phyloP scores from a whole-genome alignment of 116 monocot species.

The Dioscorea cayenensis region DNA sequence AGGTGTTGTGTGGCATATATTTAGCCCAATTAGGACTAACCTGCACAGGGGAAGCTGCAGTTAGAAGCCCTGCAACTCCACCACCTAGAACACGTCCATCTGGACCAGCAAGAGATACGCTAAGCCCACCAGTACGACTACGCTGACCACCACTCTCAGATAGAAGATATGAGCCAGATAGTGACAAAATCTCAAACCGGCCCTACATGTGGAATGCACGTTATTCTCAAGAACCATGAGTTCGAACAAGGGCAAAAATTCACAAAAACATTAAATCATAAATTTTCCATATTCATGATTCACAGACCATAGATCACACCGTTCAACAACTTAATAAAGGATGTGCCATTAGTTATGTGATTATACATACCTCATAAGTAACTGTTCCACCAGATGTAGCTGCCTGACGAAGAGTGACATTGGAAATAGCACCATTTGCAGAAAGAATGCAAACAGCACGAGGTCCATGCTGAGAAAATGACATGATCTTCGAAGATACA shows the following conservation, averaged over 20 bases:
- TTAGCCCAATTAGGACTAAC: slow-evolving; percentile 13
- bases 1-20: too few species aligned
- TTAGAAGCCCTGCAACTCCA: slow-evolving; percentile 85
- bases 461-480: slow-evolving; percentile 86
- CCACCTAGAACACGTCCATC: slow-evolving; percentile 96
- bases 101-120: slow-evolving; percentile 87
- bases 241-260: background rate
- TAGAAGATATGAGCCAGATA: slow-evolving; percentile 84
- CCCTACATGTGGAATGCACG: slow-evolving; percentile 32
- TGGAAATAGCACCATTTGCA: slow-evolving; percentile 96
- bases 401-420: slow-evolving; percentile 93
- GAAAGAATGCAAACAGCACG: slow-evolving; percentile 94
- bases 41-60: slow-evolving; percentile 95
- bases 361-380: slow-evolving; percentile 83
- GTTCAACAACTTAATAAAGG: too few species aligned
- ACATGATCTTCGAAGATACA: slow-evolving; percentile 91
- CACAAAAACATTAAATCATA: background rate
- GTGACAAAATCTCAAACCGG: slow-evolving; percentile 83
- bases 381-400: slow-evolving; percentile 94
- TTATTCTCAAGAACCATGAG: background rate
- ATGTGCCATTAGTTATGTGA: background rate
- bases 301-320: background rate
- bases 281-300: background rate
- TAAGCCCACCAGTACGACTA: slow-evolving; percentile 88
- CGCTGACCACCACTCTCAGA: slow-evolving; percentile 78